Base-by-base conservation (phyloP, 2,329 filamentous ascomycete genomes). In the Ophiocordyceps camponoti-leonardi region DNA sequence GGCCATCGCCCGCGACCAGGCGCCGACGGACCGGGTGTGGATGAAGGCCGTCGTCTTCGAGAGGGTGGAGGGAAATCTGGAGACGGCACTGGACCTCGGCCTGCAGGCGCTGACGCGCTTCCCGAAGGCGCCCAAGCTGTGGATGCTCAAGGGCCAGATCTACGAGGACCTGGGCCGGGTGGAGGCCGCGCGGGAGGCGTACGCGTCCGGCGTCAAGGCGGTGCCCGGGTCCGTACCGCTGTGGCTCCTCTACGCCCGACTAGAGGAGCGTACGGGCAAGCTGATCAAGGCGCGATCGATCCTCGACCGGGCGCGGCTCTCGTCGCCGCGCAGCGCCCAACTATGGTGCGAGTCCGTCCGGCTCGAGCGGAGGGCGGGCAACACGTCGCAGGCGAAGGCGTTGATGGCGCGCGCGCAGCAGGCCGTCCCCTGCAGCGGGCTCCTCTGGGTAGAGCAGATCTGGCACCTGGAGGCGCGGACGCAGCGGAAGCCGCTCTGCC, bases 91-190 rank as follows among this genome's bases (percentile, higher is more conserved):
- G 14, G 84, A 93, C 55, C 78, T 98, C 12, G 85, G 85, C 41
- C 86, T 88, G 48, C 82, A 93, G 58, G 92, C 83, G 1, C 68
- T 98, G 33, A 81, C 88, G 52, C 73, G 86, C 11, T 98, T 94
- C 67, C 90, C 92, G 1, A 76, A 79, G 41, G 78, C 83, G 13
- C 74, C 86, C 45, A 96, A 96, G 64, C 72, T 98, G 22, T 95
- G 90, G 82, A 95, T 96, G 84, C 85, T 94, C 69, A 98, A 98
- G 65, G 92, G 93, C 0, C 92, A 98, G 59, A 92, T 96, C 50
- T 98, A 98, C 69, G 84, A 95, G 58, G 75, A 80, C 41, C 73
- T 87, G 42, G 80, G 76, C 54, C 87, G 86, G 65, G 67, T 83
- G 14, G 80, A 83, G 0, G 84, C 92, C 62, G 92, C 92, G 3